Evolutionary conservation across 176 grass and related monocot species (phyloP).

Genomic region (Cymbopogon citratus): DNA sequence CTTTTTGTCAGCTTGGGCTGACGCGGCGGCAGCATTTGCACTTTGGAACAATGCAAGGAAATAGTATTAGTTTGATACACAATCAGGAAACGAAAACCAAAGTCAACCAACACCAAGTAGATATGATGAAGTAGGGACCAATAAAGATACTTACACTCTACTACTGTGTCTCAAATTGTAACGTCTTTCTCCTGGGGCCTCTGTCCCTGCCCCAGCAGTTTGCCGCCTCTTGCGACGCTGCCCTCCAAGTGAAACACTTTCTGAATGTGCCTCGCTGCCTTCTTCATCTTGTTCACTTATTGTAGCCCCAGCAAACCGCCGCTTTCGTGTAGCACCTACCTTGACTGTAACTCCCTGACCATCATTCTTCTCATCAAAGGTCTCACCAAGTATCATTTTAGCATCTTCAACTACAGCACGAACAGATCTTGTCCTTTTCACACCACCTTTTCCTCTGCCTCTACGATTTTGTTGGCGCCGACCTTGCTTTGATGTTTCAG

Average conservation of each 20-base stretch:
- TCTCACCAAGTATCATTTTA: constrained; percentile 52
- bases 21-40: not conserved
- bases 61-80: constrained; percentile 12
- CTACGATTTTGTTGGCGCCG: constrained; percentile 13
- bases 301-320: constrained; percentile 38
- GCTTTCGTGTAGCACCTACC: constrained; percentile 51
- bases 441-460: constrained; percentile 41
- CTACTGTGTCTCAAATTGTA: constrained; percentile 79
- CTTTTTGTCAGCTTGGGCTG: constrained; percentile 35
- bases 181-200: constrained; percentile 52
- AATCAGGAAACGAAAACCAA: not conserved
- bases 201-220: constrained; percentile 25
- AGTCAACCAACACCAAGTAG: not conserved
- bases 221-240: constrained; percentile 71
- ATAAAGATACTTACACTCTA: constrained; percentile 53
- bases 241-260: constrained; percentile 82
- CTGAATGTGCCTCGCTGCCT: constrained; percentile 69
- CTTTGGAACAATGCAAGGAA: constrained; percentile 28
- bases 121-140: not conserved
- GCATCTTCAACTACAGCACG: constrained; percentile 73
- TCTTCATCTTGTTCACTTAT: constrained; percentile 58
- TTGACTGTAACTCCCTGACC: constrained; percentile 37
- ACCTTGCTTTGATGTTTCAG: constrained; percentile 57
- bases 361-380: constrained; percentile 48
- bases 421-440: constrained; percentile 59